These are phyloP conservation scores for Magnusiomyces sp. DNA, from an alignment of 1,139 yeast genomes.

Conservation along the genomic window DNA sequence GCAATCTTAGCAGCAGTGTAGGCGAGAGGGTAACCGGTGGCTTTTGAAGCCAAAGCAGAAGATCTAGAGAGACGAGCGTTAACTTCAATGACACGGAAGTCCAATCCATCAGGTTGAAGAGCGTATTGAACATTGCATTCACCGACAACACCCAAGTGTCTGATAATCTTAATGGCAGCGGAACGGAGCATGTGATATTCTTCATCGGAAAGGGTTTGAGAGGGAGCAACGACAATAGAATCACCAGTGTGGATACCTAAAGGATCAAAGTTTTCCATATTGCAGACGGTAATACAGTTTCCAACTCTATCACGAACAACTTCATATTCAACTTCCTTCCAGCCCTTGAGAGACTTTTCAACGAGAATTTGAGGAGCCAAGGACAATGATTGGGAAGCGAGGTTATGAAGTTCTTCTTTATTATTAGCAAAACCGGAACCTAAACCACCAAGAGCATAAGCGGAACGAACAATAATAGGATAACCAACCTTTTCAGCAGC, in stretches of 20 bases:
- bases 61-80: slow-evolving; percentile 97
- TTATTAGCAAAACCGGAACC: slow-evolving; percentile 96
- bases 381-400: slow-evolving; percentile 82
- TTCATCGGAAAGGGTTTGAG: slow-evolving; percentile 94
- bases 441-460: slow-evolving; percentile 94
- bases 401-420: slow-evolving; percentile 70
- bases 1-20: slow-evolving; percentile 97
- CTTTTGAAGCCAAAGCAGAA: slow-evolving; percentile 96
- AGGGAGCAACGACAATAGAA: slow-evolving; percentile 97
- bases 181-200: slow-evolving; percentile 98
- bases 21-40: slow-evolving; percentile 97
- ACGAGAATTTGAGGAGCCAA: slow-evolving; percentile 90
- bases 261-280: slow-evolving; percentile 99
- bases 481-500: slow-evolving; percentile 87
- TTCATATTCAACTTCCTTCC: slow-evolving; percentile 98
- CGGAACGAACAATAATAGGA: slow-evolving; percentile 96
- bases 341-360: slow-evolving; percentile 96
- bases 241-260: slow-evolving; percentile 99
- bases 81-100: slow-evolving; percentile 95
- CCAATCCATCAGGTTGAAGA: slow-evolving; percentile 88
- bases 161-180: slow-evolving; percentile 92
- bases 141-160: slow-evolving; percentile 98
- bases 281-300: slow-evolving; percentile 98
- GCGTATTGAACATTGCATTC: slow-evolving; percentile 99
- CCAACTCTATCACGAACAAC: slow-evolving; percentile 97